Evolutionary conservation across 2,329 filamentous ascomycete species (phyloP).

Genomic region (Sordariomycetes sp.): DNA sequence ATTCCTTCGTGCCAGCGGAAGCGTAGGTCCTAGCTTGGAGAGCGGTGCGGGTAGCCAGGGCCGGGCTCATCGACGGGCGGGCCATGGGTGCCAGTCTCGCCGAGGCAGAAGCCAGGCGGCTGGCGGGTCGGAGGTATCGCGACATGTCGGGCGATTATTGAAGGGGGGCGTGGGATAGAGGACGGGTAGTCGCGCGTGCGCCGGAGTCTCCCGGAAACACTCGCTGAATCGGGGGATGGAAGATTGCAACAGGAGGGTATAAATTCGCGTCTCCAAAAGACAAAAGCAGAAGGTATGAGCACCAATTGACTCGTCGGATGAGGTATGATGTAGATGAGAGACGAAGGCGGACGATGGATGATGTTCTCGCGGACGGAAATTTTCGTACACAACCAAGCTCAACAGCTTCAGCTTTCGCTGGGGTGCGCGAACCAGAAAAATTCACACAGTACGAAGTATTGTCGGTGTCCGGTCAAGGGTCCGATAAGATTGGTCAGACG

Average conservation of each 20-base stretch:
- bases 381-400: neutral
- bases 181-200: neutral
- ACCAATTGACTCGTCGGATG: neutral
- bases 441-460: neutral
- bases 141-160: conserved; percentile 21
- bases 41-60: conserved; percentile 14
- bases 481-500: neutral
- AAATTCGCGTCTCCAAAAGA: neutral
- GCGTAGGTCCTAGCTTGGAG: conserved; percentile 41
- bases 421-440: neutral
- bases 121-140: conserved; percentile 35
- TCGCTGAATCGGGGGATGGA: neutral
- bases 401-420: conserved; percentile 1
- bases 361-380: neutral
- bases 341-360: neutral
- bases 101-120: conserved; percentile 32
- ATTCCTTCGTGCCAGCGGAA: conserved; percentile 64
- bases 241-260: neutral
- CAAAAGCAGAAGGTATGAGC: neutral
- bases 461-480: neutral
- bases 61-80: conserved; percentile 21
- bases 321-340: neutral
- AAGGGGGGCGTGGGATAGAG: neutral
- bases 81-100: conserved; percentile 21
- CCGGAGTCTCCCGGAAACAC: neutral